Base-by-base conservation (phyloP, 2,329 filamentous ascomycete species). In the Nothophaeocryptopus gaeumannii region DNA sequence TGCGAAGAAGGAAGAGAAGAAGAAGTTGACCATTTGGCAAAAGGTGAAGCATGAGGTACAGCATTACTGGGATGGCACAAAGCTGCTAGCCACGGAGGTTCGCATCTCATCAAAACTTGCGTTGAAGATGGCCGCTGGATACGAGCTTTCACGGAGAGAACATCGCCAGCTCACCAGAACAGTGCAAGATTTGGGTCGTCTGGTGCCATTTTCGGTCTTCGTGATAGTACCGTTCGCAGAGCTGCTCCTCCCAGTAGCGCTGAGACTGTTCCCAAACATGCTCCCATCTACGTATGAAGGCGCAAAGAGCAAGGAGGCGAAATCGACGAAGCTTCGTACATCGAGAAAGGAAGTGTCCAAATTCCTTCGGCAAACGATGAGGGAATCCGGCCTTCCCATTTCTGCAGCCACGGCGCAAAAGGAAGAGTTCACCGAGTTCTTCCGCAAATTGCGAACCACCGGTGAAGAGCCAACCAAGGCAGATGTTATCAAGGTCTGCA, bases 41-140 rank as follows among this genome's bases (percentile, higher is more conserved):
- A 95, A 91, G 74, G 84, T 99, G 66, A 99, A 96, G 79, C 91
- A 95, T 70, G 93, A 99, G 72, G 79, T 78, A 11, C 83, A 85
- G 55, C 93, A 99, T 71, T 99, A 99, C 75, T 97, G 93, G 92
- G 93, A 99, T 72, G 93, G 93, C 53, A 97, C 90, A 26, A 99
- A 99, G 73, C 78, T 99, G 64, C 77, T 99, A 60, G 91, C 86
- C 15, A 88, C 89, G 1, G 93, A 99, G 73, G 84, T 97, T 67
- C 89, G 78, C 72, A 99, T 99, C 69, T 97, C 92, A 70, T 89
- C 87, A 54, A 86, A 86, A 56, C 75, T 99, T 59, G 93, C 91
- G 5, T 72, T 96, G 70, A 97, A 96, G 77, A 99, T 99, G 93
- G 90, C 91, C 11, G 91, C 89, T 51, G 93, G 93, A 7, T 99